Evolutionary conservation across 2,329 filamentous ascomycete species (phyloP), one percentile per base, ranked within the genome.

Genomic region (Ambrosiella beaveri): DNA sequence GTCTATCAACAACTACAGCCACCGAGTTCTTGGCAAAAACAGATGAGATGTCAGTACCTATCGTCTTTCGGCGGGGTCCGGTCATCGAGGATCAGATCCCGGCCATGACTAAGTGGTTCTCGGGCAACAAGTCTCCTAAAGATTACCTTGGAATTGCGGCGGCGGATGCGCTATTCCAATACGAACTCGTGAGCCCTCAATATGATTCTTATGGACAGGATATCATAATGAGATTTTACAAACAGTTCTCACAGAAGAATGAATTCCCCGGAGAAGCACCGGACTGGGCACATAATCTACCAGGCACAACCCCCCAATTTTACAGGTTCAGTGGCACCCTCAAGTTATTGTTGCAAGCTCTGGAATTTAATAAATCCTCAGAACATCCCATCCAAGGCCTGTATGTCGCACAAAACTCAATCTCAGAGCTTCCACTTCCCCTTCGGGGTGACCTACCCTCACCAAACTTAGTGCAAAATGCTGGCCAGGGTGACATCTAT

Each of bases 401-500:
- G 2, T 97, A 97, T 68, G 82, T 97, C 57, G 90, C 91, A 0
- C 93, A 97, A 70, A 85, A 83, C 12, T 75, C 84, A 38, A 74
- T 96, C 1, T 66, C 74, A 3, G 78, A 85, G 58, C 76, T 97
- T 0, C 89, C 91, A 0, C 56, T 64, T 0, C 62, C 69, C 1
- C 70, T 95, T 0, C 77, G 74, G 58, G 66, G 74, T 2, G 87
- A 94, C 64, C 68, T 95, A 0, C 83, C 84, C 0, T 76, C 77
- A 0, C 90, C 89, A 0, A 67, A 73, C 0, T 65, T 90, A 3
- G 80, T 95, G 2, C 68, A 65, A 2, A 66, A 72, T 6, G 76
- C 80, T 1, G 86, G 86, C 0, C 85, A 79, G 63, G 88, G 88
- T 2, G 90, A 96, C 67, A 71, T 96, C n/a, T 96, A 97, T 67